A percentile compares a stretch with the other conserved stretches of the same genome.
phyloP scores from a whole-genome alignment of 345 rosid species.

The Moringa oleifera region DNA sequence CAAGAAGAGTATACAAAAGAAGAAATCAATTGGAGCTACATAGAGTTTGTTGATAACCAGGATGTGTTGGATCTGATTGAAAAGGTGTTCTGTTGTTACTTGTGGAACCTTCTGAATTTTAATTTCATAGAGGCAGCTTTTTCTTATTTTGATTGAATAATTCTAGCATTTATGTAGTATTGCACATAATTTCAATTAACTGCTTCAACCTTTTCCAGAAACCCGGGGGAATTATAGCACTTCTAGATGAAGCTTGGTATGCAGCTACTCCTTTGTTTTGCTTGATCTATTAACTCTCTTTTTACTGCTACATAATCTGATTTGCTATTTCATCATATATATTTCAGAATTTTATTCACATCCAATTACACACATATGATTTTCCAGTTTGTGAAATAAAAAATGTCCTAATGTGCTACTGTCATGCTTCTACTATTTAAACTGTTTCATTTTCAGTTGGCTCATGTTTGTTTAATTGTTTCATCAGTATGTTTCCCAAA shows the following conservation, averaged over 20 bases:
- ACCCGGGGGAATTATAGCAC: conserved; percentile 98
- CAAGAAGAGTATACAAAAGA: conserved; percentile 98
- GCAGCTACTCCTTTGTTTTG: conserved; percentile 22
- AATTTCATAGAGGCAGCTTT: background rate
- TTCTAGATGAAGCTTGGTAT: conserved; percentile 98
- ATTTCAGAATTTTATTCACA: background rate
- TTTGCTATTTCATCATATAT: background rate
- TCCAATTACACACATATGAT: background rate
- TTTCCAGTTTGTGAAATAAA: conserved; percentile 7
- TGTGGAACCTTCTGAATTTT: background rate
- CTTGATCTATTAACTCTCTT: conserved; percentile 13
- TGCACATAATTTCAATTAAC: conserved; percentile 6
- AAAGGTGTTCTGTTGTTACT: conserved; percentile 48
- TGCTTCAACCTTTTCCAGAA: conserved; percentile 52
- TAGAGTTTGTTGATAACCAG: conserved; percentile 98
- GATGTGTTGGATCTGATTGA: conserved; percentile 98
- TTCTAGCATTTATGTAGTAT: conserved; percentile 5
- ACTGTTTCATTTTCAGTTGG: conserved; percentile 10
- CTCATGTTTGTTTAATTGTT: conserved; percentile 23
- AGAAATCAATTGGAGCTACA: conserved; percentile 99
- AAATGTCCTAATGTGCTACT: background rate
- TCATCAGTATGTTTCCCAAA: conserved; percentile 90
- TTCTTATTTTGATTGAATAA: background rate
- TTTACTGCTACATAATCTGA: conserved; percentile 4
- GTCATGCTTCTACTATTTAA: conserved; percentile 3